phyloP scores from a whole-genome alignment of 129 eudicot species.

The Smallanthus sonchifolius region DNA sequence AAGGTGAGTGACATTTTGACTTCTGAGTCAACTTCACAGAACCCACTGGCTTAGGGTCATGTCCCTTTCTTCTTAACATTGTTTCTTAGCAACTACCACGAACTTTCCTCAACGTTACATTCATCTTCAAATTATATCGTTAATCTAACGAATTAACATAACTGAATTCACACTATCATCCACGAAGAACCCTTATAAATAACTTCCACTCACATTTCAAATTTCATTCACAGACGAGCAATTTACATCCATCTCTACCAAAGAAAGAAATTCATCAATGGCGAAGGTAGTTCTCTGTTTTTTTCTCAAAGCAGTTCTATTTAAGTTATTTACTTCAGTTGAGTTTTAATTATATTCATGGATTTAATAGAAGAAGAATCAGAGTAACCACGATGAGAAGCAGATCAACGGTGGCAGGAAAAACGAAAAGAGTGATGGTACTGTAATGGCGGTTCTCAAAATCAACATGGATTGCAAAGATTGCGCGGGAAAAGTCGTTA shows the following conservation, averaged over 20 bases:
- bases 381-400: neutral
- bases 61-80: neutral
- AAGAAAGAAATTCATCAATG: neutral
- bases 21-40: neutral
- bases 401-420: neutral
- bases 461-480: conserved; percentile 44
- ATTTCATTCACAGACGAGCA: neutral
- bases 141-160: neutral
- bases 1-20: neutral
- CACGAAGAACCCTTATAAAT: too few relatives aligned
- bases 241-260: neutral
- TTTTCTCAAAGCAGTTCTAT: too few relatives aligned
- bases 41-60: neutral
- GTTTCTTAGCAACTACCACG: neutral
- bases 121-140: neutral
- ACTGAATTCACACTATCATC: neutral
- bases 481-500: conserved; percentile 29
- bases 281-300: neutral
- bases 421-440: neutral
- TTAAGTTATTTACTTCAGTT: neutral
- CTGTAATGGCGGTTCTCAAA: conserved; percentile 24
- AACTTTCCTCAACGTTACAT: neutral
- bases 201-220: neutral
- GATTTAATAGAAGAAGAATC: neutral
- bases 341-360: neutral